Evolutionary conservation across 345 rosid genomes (phyloP).

Genomic region (Heritiera fomes): DNA sequence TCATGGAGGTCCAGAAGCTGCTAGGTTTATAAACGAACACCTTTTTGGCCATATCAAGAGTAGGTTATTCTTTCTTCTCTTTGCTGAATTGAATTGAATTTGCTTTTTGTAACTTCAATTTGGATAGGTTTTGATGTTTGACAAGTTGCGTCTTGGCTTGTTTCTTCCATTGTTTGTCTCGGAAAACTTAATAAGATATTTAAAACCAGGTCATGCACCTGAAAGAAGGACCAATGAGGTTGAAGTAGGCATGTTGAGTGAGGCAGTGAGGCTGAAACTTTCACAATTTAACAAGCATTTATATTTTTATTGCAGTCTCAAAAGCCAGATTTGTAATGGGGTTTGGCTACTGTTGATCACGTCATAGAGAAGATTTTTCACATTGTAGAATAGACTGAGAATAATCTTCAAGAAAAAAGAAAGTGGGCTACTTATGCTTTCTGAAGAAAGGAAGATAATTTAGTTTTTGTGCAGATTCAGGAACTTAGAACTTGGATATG

Average conservation of each 20-base stretch:
- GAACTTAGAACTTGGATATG: not conserved
- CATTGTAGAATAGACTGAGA: not conserved
- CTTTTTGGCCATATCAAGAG: slow-evolving; percentile 71
- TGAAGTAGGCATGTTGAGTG: slow-evolving; percentile 4
- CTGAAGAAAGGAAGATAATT: not conserved
- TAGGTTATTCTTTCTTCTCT: slow-evolving; percentile 36
- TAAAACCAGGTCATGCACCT: not conserved
- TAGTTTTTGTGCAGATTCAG: not conserved
- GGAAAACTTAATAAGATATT: not conserved
- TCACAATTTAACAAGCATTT: not conserved
- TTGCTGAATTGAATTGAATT: not conserved
- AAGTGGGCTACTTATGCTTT: not conserved
- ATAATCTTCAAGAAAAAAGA: not conserved
- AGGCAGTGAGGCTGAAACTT: not conserved
- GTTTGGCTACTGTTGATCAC: not conserved
- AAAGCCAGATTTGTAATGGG: not conserved
- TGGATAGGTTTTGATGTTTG: not conserved
- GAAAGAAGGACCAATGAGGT: not conserved
- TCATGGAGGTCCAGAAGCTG: slow-evolving; percentile 98
- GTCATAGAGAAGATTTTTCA: not conserved
- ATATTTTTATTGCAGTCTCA: not conserved
- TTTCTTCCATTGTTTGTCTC: not conserved
- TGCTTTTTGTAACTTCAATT: slow-evolving; percentile 1
- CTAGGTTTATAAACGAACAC: slow-evolving; percentile 73
- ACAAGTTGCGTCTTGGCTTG: not conserved